Evolutionary conservation across 495 filamentous ascomycete genomes (phyloP), one percentile per base, ranked within the genome.

Genomic region (Lophiotrema nucula): DNA sequence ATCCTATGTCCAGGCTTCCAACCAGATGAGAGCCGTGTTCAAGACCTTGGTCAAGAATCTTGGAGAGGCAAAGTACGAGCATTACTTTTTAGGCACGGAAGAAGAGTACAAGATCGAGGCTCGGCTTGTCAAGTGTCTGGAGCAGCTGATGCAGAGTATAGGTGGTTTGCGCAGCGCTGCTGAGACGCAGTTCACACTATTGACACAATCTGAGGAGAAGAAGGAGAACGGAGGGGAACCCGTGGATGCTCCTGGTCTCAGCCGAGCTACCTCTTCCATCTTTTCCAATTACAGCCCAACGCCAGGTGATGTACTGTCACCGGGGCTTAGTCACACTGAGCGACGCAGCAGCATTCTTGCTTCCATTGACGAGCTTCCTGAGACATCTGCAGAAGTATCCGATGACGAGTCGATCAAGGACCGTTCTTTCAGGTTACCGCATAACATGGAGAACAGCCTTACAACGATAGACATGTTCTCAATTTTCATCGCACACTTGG

Each of bases 121-220:
- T 52, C 86, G 81, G 4, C 79, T 97, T 13, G 85, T 95, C 19
- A 85, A 88, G 48, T 93, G 87, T 61, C 82, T 96, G 73, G 89
- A 96, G 64, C 85, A 84, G 39, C 81, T 98, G 35, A 83, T 88
- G 11, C 93, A 98, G 68, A 89, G 90, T 62, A 83, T 97, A 58
- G 92, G 93, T 65, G 93, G 92, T 2, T 74, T 98, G 68, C 82
- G 90, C 45, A 95, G 90, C 74, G 90, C 93, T 31, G 90, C 93
- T 19, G 80, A 84, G 16, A 88, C 92, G 6, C 93, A 98, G 66
- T 96, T 97, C 65, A 81, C 83, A 27, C 79, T 97, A 23, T 75
- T 96, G 22, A 81, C 81, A 56, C 86, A 91, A 61, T 74, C 82
- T 11, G 44, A 50, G 21, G 28, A 25, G 37, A 6, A 6, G 10